These are phyloP conservation scores for Cladobotryum protrusum DNA, from an alignment of 2,329 filamentous ascomycete species.

Conservation along the genomic window DNA sequence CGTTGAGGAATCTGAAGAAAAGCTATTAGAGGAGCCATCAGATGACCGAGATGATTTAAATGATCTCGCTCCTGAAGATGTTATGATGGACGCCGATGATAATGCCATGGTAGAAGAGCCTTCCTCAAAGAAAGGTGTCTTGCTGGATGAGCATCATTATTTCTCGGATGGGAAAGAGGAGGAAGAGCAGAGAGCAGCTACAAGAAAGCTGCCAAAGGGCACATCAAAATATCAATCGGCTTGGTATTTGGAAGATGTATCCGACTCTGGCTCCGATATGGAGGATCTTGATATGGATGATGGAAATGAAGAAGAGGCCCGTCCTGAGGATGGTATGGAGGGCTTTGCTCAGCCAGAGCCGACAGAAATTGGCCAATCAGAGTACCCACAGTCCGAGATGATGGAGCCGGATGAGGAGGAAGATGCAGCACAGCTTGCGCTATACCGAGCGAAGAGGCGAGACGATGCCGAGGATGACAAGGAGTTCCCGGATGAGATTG, in stretches of 20 bases:
- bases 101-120: slow-evolving; percentile 29
- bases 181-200: slow-evolving; percentile 41
- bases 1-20: slow-evolving; percentile 49
- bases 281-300: slow-evolving; percentile 54
- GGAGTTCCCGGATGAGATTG: slow-evolving; percentile 96
- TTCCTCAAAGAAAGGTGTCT: slow-evolving; percentile 70
- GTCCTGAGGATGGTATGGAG: slow-evolving; percentile 79
- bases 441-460: slow-evolving; percentile 71
- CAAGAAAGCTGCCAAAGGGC: slow-evolving; percentile 77
- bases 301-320: slow-evolving; percentile 50
- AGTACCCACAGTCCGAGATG: slow-evolving; percentile 91
- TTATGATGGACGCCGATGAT: slow-evolving; percentile 63
- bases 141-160: slow-evolving; percentile 96
- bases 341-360: slow-evolving; percentile 59
- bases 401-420: slow-evolving; percentile 84
- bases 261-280: slow-evolving; percentile 78
- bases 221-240: slow-evolving; percentile 92
- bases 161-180: slow-evolving; percentile 80
- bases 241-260: slow-evolving; percentile 81
- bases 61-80: slow-evolving; percentile 80
- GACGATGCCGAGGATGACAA: slow-evolving; percentile 82
- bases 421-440: slow-evolving; percentile 67
- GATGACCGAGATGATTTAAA: slow-evolving; percentile 78
- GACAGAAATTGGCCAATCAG: slow-evolving; percentile 74
- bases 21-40: slow-evolving; percentile 63